phyloP scores from a whole-genome alignment of 2,329 filamentous ascomycete genomes.

The Venturia aucupariae region DNA sequence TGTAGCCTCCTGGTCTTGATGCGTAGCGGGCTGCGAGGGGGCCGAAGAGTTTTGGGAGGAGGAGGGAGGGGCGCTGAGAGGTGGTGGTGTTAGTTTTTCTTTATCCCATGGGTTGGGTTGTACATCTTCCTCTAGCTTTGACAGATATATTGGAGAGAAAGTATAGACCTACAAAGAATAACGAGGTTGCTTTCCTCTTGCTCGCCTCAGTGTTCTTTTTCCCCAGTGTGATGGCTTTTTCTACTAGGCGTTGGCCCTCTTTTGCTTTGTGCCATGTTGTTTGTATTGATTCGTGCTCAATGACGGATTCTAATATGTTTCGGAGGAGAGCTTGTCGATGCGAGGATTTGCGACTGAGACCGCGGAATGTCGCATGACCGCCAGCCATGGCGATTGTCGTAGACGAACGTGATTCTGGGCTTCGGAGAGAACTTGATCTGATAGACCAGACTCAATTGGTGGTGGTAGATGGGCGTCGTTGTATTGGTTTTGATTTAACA shows the following conservation, averaged over 20 bases:
- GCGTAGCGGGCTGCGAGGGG: constrained; percentile 71
- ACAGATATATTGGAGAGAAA: too few relatives aligned
- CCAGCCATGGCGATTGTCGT: constrained; percentile 61
- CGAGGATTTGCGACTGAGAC: constrained; percentile 74
- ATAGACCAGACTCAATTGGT: not conserved
- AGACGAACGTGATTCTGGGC: not conserved
- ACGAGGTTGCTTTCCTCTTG: constrained; percentile 62
- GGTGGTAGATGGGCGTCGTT: not conserved
- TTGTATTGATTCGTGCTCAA: constrained; percentile 85
- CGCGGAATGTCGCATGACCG: constrained; percentile 77
- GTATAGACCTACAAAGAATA: constrained; percentile 64
- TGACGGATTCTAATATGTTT: constrained; percentile 90
- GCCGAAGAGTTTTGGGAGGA: constrained; percentile 82
- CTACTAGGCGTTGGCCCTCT: constrained; percentile 85
- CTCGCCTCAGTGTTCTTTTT: constrained; percentile 87
- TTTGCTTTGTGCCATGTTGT: constrained; percentile 97
- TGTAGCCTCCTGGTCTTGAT: constrained; percentile 80
- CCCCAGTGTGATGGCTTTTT: constrained; percentile 87
- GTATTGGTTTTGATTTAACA: not conserved
- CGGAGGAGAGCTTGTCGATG: constrained; percentile 88
- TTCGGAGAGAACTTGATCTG: not conserved
- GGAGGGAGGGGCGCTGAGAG: constrained; percentile 54
- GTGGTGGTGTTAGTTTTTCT: not conserved
- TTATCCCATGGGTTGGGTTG: too few relatives aligned
- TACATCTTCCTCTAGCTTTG: too few relatives aligned